Base-by-base conservation (phyloP, 371 early-diverging fungal genomes). In the Chytridiales sp. region DNA sequence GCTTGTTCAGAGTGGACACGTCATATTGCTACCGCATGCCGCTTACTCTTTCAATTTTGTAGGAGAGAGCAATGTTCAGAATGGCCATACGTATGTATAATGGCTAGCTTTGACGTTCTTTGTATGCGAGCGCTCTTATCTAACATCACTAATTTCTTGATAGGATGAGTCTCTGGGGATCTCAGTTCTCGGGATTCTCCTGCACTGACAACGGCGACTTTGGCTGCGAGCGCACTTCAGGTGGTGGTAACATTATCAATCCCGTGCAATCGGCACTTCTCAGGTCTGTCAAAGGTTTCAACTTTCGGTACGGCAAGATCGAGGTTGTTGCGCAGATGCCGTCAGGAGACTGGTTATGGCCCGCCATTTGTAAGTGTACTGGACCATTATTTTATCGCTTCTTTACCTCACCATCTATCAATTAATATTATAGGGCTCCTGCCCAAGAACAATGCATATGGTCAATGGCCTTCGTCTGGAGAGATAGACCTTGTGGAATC, bases 271-370 rank as follows among this genome's bases (percentile, higher is more conserved):
- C 82, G 0, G 85, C 83, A 3, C 58, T 75, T 34, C 56, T 87
- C 4, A 59, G 84, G 8, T 40, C 41, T 42, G 42, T 41, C 17
- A 64, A 85, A 21, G 76, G 79, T 22, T 69, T 78, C 58, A 69
- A 77, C 22, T 59, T 69, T 30, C 43, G 60, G 26, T 71, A 50
- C 67, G 87, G 87, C 26, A 83, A 76, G 56, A 83, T 87, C n/a
- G 85, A 85, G 58, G 79, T 88, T 8, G 66, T 76, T 24, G 89
- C 87, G 6, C 73, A 78, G 56, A 58, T 87, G 58, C 87, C 89
- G 4, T 64, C 43, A 30, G 89, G 89, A 22, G 85, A 86, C 62
- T 86, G 85, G 85, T 56, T 87, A 41, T 87, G 86, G 86, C 84
- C 79, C 35, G 67, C 67, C 22, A 56, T 69, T n/a, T 67, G 67